Base-by-base conservation (phyloP, 768 basidiomycete genomes). In the Mycena floridula region DNA sequence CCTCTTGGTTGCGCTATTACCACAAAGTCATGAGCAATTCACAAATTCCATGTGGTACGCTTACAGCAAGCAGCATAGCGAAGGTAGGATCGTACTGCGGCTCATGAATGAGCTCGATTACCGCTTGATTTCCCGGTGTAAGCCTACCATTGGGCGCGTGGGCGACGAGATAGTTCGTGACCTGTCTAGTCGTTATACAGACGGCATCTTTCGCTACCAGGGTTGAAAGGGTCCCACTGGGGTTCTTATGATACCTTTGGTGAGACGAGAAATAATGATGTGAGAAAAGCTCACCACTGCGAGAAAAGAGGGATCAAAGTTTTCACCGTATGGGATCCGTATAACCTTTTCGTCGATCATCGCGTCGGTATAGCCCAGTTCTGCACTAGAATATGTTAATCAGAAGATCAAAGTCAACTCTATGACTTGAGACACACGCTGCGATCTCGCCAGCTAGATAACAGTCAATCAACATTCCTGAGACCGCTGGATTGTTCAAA, bases 81-180 rank as follows among this genome's bases (percentile, higher is more conserved):
- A 77, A 72, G 66, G 81, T 81, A 42, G 76, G 77, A 52, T 79
- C 75, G 41, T 68, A 56, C 27, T 56, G 61, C 26, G 71, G 67
- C 25, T 68, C 65, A 52, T 79, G 75, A 22, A 78, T 54, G 43
- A 52, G 64, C 30, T 56, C 57, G 49, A 70, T 63, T 42, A 67
- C 46, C 15, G 46, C 48, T 15, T 68, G 52, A 13, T 59, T 54
- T 13, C 68, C 64, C 5, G 59, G 54, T 9, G 61, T 60, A 16
- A 64, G 65, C 48, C 67, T 59, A 5, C 73, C 64, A 44, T 70
- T 59, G 40, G 60, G 50, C 28, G 69, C 57, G 35, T 77, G 62
- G 51, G 68, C 68, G 26, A 57, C 52, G 9, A 66, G n/a, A n/a
- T n/a, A n/a, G n/a, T n/a, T n/a, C 59, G 36, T 75, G 74, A 3